A percentile compares a stretch with the other conserved stretches of the same genome.
phyloP scores from a whole-genome alignment of 169 alveolate species.

The Miamiensis avidus region DNA sequence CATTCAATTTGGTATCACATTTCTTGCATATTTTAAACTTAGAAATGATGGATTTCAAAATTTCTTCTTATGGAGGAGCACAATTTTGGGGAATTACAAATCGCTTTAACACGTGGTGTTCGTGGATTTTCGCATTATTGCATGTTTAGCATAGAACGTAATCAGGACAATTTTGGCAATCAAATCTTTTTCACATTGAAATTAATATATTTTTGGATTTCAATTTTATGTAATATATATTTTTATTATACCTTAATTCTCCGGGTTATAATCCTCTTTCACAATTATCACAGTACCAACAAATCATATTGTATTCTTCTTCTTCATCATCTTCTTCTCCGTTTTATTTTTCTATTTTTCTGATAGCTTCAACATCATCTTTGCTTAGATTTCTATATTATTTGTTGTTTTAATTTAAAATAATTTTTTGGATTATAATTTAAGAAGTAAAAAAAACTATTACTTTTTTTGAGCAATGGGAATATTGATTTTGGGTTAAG shows the following conservation, averaged over 20 bases:
- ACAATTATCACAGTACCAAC: conserved; percentile 50
- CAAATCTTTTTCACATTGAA: conserved; percentile 18
- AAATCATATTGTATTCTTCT: conserved; percentile 29
- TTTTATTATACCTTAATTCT: not conserved
- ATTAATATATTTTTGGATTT: too few species aligned
- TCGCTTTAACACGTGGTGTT: conserved; percentile 29
- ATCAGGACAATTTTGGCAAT: conserved; percentile 46
- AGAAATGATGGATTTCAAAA: conserved; percentile 8
- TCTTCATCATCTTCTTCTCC: not conserved
- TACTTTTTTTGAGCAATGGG: conserved; percentile 32
- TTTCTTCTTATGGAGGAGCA: conserved; percentile 32
- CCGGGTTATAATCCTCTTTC: conserved; percentile 34
- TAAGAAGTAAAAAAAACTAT: not conserved
- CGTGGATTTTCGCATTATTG: conserved; percentile 14
- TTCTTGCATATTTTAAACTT: conserved; percentile 35
- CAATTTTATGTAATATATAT: too few species aligned
- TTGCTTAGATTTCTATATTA: conserved; percentile 13
- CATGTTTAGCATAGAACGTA: conserved; percentile 39
- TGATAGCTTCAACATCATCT: not conserved
- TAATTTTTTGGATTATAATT: conserved; percentile 31
- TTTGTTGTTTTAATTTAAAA: conserved; percentile 4
- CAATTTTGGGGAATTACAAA: conserved; percentile 34
- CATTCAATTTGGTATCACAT: conserved; percentile 39
- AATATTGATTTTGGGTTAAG: conserved; percentile 22
- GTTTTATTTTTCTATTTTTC: not conserved